Evolutionary conservation across 1,139 yeast species (phyloP).

Genomic region (Arxiozyma telluris): DNA sequence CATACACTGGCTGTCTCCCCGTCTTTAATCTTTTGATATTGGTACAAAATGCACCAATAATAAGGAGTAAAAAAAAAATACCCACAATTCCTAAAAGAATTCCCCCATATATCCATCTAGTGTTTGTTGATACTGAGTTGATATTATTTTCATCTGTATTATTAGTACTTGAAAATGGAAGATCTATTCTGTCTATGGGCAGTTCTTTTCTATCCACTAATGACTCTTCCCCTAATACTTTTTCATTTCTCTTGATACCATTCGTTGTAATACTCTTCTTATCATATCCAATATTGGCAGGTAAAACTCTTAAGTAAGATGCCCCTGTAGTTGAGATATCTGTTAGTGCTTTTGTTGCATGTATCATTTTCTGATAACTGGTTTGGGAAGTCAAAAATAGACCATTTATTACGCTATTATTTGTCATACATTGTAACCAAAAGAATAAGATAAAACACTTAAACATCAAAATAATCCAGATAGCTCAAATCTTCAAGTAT

Average conservation of each 20-base stretch:
- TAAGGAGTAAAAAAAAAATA: conserved; percentile 20
- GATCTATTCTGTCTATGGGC: neutral
- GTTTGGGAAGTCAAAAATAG: neutral
- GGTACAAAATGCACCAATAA: conserved; percentile 37
- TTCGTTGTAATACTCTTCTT: neutral
- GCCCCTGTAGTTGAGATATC: neutral
- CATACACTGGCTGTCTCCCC: conserved; percentile 64
- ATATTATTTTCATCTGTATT: neutral
- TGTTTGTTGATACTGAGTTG: neutral
- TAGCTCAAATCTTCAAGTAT: too few species aligned
- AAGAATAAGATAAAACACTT: too few species aligned
- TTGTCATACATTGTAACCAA: neutral
- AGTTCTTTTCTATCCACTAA: neutral
- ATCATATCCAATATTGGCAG: neutral
- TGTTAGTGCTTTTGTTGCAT: neutral
- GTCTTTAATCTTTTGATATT: conserved; percentile 49
- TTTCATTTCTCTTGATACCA: neutral
- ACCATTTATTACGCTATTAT: neutral
- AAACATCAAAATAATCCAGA: neutral
- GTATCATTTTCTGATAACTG: neutral
- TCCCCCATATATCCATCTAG: neutral
- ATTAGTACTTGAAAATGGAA: neutral
- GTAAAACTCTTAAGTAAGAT: neutral
- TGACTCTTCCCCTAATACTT: too few species aligned
- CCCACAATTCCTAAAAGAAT: neutral